phyloP scores from a whole-genome alignment of 2,329 filamentous ascomycete species.

The Colletotrichum truncatum region DNA sequence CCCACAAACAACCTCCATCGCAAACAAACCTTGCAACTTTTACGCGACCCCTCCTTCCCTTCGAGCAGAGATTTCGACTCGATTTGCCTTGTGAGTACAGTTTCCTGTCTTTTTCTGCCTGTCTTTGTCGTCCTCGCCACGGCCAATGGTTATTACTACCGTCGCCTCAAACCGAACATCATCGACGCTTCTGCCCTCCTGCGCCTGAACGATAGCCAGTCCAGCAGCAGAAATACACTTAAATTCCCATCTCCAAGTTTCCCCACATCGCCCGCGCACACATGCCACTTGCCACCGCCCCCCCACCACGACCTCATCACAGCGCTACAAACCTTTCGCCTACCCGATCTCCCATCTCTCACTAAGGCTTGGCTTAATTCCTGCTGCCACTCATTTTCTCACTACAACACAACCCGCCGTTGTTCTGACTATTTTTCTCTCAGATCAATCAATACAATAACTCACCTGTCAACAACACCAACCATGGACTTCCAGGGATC shows the following conservation, averaged over 20 bases:
- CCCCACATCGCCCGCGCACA: constrained; percentile 29
- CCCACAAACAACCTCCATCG: constrained; percentile 25
- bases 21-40: constrained; percentile 25
- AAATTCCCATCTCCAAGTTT: constrained; percentile 30
- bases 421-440: constrained; percentile 5
- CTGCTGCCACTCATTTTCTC: too few relatives aligned
- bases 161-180: background rate
- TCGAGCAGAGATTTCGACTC: constrained; percentile 26
- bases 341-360: constrained; percentile 9
- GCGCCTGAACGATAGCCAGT: background rate
- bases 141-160: background rate
- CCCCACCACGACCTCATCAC: constrained; percentile 14
- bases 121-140: background rate
- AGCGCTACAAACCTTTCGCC: constrained; percentile 11
- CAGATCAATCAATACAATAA: constrained; percentile 5
- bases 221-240: constrained; percentile 3
- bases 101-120: background rate
- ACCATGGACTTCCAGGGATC: constrained; percentile 45
- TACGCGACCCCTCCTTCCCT: background rate
- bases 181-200: background rate
- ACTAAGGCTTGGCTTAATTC: constrained; percentile 22
- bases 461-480: constrained; percentile 22
- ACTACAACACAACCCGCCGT: background rate
- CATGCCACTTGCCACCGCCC: constrained; percentile 33
- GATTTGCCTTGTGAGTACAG: constrained; percentile 13